Evolutionary conservation across 2,329 filamentous ascomycete species (phyloP).

Genomic region (Aureobasidium musti): DNA sequence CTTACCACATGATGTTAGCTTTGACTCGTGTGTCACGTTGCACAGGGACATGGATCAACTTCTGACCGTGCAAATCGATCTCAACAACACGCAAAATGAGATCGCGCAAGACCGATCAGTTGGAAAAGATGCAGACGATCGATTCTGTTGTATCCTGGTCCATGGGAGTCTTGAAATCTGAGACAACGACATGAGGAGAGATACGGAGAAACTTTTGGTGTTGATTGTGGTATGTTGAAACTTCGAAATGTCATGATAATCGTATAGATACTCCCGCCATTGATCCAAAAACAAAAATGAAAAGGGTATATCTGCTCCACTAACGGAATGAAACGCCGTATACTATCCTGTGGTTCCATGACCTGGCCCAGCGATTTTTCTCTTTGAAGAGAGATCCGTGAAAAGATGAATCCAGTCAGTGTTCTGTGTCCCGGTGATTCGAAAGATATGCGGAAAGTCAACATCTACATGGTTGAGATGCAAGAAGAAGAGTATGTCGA

Average conservation of each 20-base stretch:
- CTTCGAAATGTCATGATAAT: background rate
- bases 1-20: conserved; percentile 21
- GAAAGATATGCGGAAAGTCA: background rate
- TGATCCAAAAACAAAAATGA: background rate
- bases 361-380: background rate
- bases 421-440: background rate
- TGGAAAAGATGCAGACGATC: background rate
- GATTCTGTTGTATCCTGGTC: background rate
- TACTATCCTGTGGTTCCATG: background rate
- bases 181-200: background rate
- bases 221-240: background rate
- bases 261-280: background rate
- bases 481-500: background rate
- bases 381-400: background rate
- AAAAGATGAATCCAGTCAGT: background rate
- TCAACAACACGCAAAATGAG: background rate
- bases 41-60: background rate
- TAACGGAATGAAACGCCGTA: background rate
- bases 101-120: background rate
- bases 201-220: background rate
- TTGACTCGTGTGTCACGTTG: conserved; percentile 17
- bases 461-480: conserved; percentile 4
- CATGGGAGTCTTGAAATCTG: background rate
- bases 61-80: background rate
- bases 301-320: conserved; percentile 2